phyloP scores from a whole-genome alignment of 78 protist genomes.

The Protostelium mycophagum region DNA sequence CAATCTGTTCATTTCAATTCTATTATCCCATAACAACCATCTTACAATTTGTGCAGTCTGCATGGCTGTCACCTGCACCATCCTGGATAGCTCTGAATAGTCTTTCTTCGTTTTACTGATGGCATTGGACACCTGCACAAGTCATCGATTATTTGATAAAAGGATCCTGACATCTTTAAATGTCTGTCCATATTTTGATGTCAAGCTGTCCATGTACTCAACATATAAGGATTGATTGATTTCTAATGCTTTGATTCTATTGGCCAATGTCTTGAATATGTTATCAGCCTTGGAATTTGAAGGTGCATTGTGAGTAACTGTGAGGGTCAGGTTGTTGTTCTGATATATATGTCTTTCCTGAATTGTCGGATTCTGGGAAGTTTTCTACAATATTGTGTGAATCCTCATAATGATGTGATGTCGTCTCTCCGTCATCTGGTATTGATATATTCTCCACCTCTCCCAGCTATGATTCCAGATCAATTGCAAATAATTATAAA shows the following conservation, averaged over 20 bases:
- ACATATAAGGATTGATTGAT: slow-evolving; percentile 19
- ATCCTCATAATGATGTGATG: background rate
- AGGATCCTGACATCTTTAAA: background rate
- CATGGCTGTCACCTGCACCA: background rate
- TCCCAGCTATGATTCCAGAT: too few relatives aligned
- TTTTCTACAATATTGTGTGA: too few relatives aligned
- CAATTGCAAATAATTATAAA: too few relatives aligned
- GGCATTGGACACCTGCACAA: too few relatives aligned
- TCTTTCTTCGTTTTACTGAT: background rate
- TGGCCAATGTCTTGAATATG: slow-evolving; percentile 37
- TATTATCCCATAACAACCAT: background rate
- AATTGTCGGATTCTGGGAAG: background rate
- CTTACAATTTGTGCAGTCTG: background rate
- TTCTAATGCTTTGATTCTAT: slow-evolving; percentile 28
- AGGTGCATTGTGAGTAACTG: background rate
- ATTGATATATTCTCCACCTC: background rate
- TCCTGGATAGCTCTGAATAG: background rate
- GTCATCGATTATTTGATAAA: background rate
- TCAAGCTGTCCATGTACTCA: background rate
- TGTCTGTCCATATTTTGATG: background rate
- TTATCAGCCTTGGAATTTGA: slow-evolving; percentile 9
- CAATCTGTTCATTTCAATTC: background rate
- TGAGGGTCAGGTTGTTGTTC: background rate
- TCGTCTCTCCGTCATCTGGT: background rate
- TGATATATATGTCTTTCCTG: background rate